Evolutionary conservation across 306 rosid species (phyloP).

Genomic region (Castanea mollissima): DNA sequence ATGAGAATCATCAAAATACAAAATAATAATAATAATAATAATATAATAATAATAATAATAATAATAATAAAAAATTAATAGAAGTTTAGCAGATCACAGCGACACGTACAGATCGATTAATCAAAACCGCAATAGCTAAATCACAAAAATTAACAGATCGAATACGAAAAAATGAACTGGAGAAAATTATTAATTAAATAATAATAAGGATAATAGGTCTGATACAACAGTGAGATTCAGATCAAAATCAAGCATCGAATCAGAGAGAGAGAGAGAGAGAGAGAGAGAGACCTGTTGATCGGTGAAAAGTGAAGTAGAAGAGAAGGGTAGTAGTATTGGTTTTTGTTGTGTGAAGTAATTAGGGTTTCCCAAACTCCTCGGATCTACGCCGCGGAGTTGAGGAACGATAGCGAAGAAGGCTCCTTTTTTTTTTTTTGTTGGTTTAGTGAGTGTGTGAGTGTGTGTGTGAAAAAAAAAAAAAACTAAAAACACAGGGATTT

Average conservation of each 20-base stretch:
- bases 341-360: slow-evolving; percentile 13
- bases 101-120: slow-evolving; percentile 30
- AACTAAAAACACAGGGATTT: neutral
- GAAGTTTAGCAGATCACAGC: neutral
- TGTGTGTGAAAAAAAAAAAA: slow-evolving; percentile 11
- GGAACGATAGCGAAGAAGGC: slow-evolving; percentile 23
- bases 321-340: neutral
- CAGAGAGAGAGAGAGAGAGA: neutral
- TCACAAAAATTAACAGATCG: neutral
- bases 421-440: neutral
- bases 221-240: neutral
- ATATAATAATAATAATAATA: no score
- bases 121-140: neutral
- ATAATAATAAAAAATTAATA: no score
- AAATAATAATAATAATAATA: neutral
- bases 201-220: neutral
- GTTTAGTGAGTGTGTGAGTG: neutral
- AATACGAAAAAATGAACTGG: neutral
- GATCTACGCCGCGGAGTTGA: slow-evolving; percentile 75
- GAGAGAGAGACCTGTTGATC: slow-evolving; percentile 19
- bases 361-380: slow-evolving; percentile 77
- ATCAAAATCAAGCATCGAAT: neutral
- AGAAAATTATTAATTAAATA: no score
- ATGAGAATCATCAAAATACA: neutral
- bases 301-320: slow-evolving; percentile 10